A percentile compares a stretch with the other conserved stretches of the same genome.
Conservation (phyloP, 2,329 filamentous ascomycete genomes). For the Aureobasidium sp. region DNA sequence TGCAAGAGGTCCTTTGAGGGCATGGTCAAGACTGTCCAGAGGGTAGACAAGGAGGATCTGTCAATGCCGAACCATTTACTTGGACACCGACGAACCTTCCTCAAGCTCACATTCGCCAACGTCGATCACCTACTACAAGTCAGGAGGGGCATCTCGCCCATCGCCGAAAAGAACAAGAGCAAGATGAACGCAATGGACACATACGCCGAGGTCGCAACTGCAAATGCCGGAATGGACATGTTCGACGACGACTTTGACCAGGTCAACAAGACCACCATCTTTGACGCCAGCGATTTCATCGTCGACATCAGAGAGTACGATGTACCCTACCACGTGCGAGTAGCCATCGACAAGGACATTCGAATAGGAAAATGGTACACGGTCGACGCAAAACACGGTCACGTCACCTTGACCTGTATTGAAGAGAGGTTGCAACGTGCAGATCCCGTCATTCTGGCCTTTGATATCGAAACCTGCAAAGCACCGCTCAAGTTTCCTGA, state of each 20-base stretch:
- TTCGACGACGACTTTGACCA: slow-evolving; percentile 75
- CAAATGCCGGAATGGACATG: slow-evolving; percentile 79
- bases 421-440: slow-evolving; percentile 82
- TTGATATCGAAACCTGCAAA: slow-evolving; percentile 97
- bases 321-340: slow-evolving; percentile 97
- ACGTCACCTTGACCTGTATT: slow-evolving; percentile 73
- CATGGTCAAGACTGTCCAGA: slow-evolving; percentile 66
- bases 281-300: slow-evolving; percentile 93
- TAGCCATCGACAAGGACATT: slow-evolving; percentile 93
- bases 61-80: slow-evolving; percentile 76
- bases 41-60: slow-evolving; percentile 85
- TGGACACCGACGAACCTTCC: slow-evolving; percentile 79
- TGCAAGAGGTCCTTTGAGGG: slow-evolving; percentile 70
- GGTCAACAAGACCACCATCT: slow-evolving; percentile 55
- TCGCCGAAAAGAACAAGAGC: slow-evolving; percentile 95
- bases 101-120: slow-evolving; percentile 81
- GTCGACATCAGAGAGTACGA: slow-evolving; percentile 98
- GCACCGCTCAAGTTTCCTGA: slow-evolving; percentile 94
- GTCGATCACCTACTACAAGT: slow-evolving; percentile 80
- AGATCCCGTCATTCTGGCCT: slow-evolving; percentile 97
- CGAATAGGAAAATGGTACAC: slow-evolving; percentile 96
- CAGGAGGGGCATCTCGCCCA: slow-evolving; percentile 71
- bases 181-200: slow-evolving; percentile 96
- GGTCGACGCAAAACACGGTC: slow-evolving; percentile 86
- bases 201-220: slow-evolving; percentile 91